Conservation (phyloP, 1,139 yeast genomes). For the Debaryomycetaceae sp. region DNA sequence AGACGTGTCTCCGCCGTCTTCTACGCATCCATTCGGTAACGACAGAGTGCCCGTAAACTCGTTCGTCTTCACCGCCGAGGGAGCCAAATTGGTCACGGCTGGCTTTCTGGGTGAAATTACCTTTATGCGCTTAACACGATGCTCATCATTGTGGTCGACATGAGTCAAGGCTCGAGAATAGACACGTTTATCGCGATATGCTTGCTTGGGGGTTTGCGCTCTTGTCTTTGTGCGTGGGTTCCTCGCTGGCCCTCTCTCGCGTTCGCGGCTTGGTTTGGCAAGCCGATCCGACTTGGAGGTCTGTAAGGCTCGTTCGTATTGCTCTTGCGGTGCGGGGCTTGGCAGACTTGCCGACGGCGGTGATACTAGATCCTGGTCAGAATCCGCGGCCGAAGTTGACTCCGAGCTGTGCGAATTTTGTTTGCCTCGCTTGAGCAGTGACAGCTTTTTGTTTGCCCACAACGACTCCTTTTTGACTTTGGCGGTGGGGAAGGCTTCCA, state of each 20-base stretch:
- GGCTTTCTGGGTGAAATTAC: constrained; percentile 40
- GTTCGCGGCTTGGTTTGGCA: constrained; percentile 9
- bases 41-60: too few relatives aligned
- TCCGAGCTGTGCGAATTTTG: not conserved
- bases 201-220: constrained; percentile 1
- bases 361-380: not conserved
- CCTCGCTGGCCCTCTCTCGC: constrained; percentile 12
- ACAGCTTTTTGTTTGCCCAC: constrained; percentile 26
- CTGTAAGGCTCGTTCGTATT: constrained; percentile 2
- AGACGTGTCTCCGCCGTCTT: too few relatives aligned
- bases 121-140: constrained; percentile 30
- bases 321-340: constrained; percentile 5
- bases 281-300: constrained; percentile 9
- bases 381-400: constrained; percentile 1
- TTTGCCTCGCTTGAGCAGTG: not conserved
- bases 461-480: constrained; percentile 50
- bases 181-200: constrained; percentile 3
- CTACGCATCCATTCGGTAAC: too few relatives aligned
- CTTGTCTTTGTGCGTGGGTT: constrained; percentile 1
- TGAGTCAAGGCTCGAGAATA: not conserved
- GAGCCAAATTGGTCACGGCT: constrained; percentile 26
- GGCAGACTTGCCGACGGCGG: constrained; percentile 2
- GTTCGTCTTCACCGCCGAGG: too few relatives aligned
- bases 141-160: constrained; percentile 8
- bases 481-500: constrained; percentile 57